phyloP scores from a whole-genome alignment of 495 filamentous ascomycete species.

The Penicillium paradoxum region DNA sequence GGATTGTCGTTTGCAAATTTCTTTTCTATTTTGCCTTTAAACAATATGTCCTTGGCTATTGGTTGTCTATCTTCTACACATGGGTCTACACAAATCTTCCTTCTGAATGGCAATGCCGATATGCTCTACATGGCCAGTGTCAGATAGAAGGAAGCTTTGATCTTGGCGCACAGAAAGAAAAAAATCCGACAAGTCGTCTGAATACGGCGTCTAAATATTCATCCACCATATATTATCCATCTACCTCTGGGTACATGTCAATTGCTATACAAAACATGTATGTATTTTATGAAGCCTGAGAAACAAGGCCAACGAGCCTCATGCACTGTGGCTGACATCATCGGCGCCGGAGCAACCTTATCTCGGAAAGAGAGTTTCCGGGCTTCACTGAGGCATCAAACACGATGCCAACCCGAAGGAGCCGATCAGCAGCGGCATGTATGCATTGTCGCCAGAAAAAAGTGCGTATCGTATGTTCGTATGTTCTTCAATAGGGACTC shows the following conservation, averaged over 20 bases:
- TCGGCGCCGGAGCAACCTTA: not conserved
- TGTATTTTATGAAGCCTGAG: too few species aligned
- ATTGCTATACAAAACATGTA: too few species aligned
- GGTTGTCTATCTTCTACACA: not conserved
- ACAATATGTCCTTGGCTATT: not conserved
- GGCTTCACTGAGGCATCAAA: not conserved
- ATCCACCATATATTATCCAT: too few species aligned
- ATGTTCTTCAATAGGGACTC: not conserved
- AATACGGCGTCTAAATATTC: too few species aligned
- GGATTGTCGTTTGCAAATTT: not conserved
- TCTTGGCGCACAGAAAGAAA: too few species aligned
- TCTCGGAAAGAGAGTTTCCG: constrained; percentile 6
- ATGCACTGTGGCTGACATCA: constrained; percentile 1
- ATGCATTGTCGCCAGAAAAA: constrained; percentile 28
- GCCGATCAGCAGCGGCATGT: constrained; percentile 25
- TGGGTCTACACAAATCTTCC: too few species aligned
- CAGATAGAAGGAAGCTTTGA: too few species aligned
- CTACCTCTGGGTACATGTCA: too few species aligned
- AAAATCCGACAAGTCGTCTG: too few species aligned
- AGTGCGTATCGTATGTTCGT: constrained; percentile 7
- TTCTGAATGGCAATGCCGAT: too few species aligned
- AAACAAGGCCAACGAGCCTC: not conserved
- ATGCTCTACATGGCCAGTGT: too few species aligned
- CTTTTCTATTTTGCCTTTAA: not conserved
- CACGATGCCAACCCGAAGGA: constrained; percentile 19